Conservation (phyloP, 768 basidiomycete species). For the Candolleomyces efflorescens region DNA sequence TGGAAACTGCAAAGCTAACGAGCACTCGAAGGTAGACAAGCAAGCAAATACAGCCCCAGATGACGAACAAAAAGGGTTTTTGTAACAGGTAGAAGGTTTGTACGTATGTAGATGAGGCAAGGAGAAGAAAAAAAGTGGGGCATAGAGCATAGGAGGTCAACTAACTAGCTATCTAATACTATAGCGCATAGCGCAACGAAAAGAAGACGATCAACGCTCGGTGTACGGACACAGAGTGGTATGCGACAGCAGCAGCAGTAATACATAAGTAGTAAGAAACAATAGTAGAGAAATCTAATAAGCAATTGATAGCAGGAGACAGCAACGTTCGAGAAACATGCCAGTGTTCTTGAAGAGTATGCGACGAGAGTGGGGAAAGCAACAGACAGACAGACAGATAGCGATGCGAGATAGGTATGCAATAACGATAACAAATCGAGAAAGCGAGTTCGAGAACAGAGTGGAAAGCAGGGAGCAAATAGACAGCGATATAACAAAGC, state of each 20-base stretch:
- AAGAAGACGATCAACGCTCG: slow-evolving; percentile 12
- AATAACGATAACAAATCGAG: background rate
- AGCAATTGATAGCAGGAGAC: too few relatives aligned
- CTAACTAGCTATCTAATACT: slow-evolving; percentile 9
- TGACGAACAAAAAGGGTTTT: background rate
- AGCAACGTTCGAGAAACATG: background rate
- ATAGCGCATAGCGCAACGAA: slow-evolving; percentile 10
- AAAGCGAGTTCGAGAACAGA: slow-evolving; percentile 4
- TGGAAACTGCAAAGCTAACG: slow-evolving; percentile 6
- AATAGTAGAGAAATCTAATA: slow-evolving; percentile 3
- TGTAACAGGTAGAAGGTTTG: background rate
- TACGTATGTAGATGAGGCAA: slow-evolving; percentile 10
- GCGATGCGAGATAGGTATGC: background rate
- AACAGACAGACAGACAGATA: background rate
- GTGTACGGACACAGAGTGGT: slow-evolving; percentile 10
- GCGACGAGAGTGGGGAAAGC: background rate
- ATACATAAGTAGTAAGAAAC: slow-evolving; percentile 11
- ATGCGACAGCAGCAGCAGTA: background rate
- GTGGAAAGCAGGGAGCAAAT: slow-evolving; percentile 3
- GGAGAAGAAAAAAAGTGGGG: slow-evolving; percentile 9
- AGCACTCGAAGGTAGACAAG: background rate
- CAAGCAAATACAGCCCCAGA: background rate
- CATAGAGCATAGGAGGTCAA: slow-evolving; percentile 13
- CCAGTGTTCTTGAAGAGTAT: slow-evolving; percentile 4
- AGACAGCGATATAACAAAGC: background rate